phyloP scores from a whole-genome alignment of 371 early-diverging fungal genomes.

The Lichtheimia corymbifera region DNA sequence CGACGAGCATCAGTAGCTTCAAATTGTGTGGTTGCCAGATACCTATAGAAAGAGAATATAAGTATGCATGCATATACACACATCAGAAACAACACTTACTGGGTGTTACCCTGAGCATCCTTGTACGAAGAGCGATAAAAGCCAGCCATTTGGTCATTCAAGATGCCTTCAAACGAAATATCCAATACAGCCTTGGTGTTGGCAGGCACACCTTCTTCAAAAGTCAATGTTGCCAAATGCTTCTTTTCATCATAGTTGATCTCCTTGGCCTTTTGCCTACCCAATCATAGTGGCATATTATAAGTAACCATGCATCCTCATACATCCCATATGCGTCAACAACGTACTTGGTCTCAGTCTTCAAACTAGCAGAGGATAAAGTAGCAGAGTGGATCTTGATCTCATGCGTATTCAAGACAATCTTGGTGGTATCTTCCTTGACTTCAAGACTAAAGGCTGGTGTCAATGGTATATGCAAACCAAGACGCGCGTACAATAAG shows the following conservation, averaged over 20 bases:
- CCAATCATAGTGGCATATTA: background rate
- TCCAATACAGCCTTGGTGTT: conserved; percentile 69
- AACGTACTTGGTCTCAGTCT: conserved; percentile 57
- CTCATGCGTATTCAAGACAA: conserved; percentile 66
- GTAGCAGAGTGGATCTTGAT: conserved; percentile 53
- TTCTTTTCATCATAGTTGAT: conserved; percentile 66
- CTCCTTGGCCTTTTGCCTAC: conserved; percentile 65
- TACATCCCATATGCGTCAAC: background rate
- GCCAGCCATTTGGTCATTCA: conserved; percentile 88
- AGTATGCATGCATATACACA: background rate
- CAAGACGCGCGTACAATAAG: background rate
- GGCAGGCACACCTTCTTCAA: conserved; percentile 64
- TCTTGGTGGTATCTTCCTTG: conserved; percentile 59
- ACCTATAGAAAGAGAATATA: conserved; percentile 19
- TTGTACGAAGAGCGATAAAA: conserved; percentile 87
- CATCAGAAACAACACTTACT: conserved; percentile 24
- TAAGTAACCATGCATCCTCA: background rate
- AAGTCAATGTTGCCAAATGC: conserved; percentile 74
- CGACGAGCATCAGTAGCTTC: conserved; percentile 91
- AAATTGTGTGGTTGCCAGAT: conserved; percentile 90
- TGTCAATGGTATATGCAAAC: background rate
- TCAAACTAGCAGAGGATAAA: conserved; percentile 51
- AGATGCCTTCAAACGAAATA: conserved; percentile 71
- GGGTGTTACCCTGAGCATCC: conserved; percentile 68
- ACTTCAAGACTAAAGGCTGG: conserved; percentile 47